Percentiles rank a stretch among this genome's conserved stretches.
phyloP scores from a whole-genome alignment of 2,329 filamentous ascomycete species.

The Apiospora arundinis region DNA sequence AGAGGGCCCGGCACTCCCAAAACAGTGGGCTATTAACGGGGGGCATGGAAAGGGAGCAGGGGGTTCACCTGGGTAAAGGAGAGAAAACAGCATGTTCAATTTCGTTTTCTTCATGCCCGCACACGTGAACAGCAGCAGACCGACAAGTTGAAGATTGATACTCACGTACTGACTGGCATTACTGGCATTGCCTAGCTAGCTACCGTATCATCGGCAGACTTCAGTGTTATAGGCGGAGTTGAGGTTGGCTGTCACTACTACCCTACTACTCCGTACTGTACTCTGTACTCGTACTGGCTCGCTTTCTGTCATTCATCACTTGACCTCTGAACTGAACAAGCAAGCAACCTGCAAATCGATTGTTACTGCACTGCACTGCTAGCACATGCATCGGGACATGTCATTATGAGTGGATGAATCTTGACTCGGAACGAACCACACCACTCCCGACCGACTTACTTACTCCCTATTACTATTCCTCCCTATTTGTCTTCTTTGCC shows the following conservation, averaged over 20 bases:
- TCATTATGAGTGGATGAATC: constrained; percentile 12
- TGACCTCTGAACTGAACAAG: neutral
- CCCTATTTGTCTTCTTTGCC: too few relatives aligned
- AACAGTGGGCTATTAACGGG: constrained; percentile 17
- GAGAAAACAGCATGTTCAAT: constrained; percentile 12
- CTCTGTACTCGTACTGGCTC: too few relatives aligned
- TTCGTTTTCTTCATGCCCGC: constrained; percentile 6
- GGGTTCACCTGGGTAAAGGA: constrained; percentile 18
- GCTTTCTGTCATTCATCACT: too few relatives aligned
- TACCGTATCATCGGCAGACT: too few relatives aligned
- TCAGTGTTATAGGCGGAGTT: neutral
- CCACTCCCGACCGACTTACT: neutral
- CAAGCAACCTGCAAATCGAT: neutral
- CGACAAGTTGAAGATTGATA: neutral
- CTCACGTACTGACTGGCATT: neutral
- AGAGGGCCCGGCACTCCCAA: constrained; percentile 6
- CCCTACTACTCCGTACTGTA: neutral
- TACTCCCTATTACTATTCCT: neutral
- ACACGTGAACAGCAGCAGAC: neutral
- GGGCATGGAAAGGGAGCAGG: constrained; percentile 1
- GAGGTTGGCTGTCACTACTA: too few relatives aligned
- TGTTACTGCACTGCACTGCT: neutral
- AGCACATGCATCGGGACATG: constrained; percentile 4
- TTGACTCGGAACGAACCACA: constrained; percentile 12
- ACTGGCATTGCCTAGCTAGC: neutral